These are phyloP conservation scores for Lignosus rhinocerotis DNA, from an alignment of 1,284 basidiomycete species.

Conservation along the genomic window DNA sequence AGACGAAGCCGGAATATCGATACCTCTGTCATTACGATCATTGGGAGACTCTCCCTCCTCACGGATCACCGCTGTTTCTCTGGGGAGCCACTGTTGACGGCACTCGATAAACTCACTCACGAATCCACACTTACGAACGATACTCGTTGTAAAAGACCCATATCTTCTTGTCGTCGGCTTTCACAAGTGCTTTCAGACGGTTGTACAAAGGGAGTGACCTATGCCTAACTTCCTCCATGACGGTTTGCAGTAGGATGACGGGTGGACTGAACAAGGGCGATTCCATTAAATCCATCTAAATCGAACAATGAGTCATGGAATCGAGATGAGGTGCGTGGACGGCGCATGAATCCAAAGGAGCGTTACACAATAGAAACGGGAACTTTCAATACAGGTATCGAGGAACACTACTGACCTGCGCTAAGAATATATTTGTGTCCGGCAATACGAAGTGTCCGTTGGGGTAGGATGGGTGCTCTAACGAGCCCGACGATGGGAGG, in stretches of 20 bases:
- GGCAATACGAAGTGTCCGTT: slow-evolving; percentile 85
- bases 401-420: slow-evolving; percentile 64
- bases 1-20: slow-evolving; percentile 13
- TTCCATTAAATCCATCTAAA: slow-evolving; percentile 90
- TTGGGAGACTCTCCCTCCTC: slow-evolving; percentile 82
- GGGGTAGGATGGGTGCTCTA: slow-evolving; percentile 52
- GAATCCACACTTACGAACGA: slow-evolving; percentile 57
- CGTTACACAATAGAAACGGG: neutral
- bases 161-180: slow-evolving; percentile 76
- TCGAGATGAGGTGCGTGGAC: neutral
- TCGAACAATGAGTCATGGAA: slow-evolving; percentile 7
- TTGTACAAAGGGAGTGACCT: slow-evolving; percentile 93
- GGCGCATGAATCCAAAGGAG: neutral
- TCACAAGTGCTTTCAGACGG: slow-evolving; percentile 80
- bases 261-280: slow-evolving; percentile 74
- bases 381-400: neutral
- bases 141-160: slow-evolving; percentile 96
- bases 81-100: slow-evolving; percentile 31
- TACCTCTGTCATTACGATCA: slow-evolving; percentile 91
- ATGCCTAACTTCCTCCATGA: slow-evolving; percentile 95
- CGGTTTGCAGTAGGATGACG: slow-evolving; percentile 92
- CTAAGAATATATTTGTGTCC: slow-evolving; percentile 95
- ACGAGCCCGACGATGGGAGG: slow-evolving; percentile 46
- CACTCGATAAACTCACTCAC: slow-evolving; percentile 17
- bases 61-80: slow-evolving; percentile 77